Evolutionary conservation across 352 stramenopile genomes (phyloP), one percentile per base, ranked within the genome.

Genomic region (Halophytophthora batemanensis): DNA sequence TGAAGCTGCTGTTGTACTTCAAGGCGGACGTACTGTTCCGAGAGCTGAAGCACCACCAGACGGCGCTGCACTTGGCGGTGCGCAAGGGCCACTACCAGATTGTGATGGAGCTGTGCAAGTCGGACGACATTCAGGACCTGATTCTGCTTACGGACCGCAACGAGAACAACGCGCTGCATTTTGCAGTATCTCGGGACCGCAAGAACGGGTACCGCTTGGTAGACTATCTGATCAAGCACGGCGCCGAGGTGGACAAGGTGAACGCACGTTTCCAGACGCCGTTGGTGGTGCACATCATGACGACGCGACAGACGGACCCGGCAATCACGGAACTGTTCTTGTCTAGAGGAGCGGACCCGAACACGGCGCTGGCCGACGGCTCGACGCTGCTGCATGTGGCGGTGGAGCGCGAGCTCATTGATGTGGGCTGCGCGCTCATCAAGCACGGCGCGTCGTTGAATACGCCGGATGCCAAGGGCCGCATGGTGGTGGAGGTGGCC

Each of bases 21-120:
- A 91, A 92, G 56, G 81, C 79, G n/a, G 83, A 92, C 45, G 79
- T 92, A 29, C 57, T 92, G 3, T 90, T 90, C 73, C 82, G 83
- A 35, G 81, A 94, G 44, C 74, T 90, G 45, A 92, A 94, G 63
- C 83, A 92, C 54, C 72, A 87, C 45, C 83, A 94, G 62, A 91
- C 83, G 21, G 83, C 79, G 17, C 58, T 94, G 41, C 83, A 94
- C 45, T 64, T 94, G 21, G 83, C 83, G 3, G 76, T 94, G 7
- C 81, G 83, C 18, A 92, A 89, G 58, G 83, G 83, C 23, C 83
- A 94, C 44, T 92, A 92, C 55, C 68, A 82, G 53, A 90, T 91
- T 36, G 77, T 94, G 14, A 92, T 90, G 73, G 81, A 90, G 59
- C 52, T 94, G 39, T 94, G 83, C 70, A 90, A 92, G 59, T 69